Evolutionary conservation across 1,284 basidiomycete genomes (phyloP).

Genomic region (Phlebopus sp.): DNA sequence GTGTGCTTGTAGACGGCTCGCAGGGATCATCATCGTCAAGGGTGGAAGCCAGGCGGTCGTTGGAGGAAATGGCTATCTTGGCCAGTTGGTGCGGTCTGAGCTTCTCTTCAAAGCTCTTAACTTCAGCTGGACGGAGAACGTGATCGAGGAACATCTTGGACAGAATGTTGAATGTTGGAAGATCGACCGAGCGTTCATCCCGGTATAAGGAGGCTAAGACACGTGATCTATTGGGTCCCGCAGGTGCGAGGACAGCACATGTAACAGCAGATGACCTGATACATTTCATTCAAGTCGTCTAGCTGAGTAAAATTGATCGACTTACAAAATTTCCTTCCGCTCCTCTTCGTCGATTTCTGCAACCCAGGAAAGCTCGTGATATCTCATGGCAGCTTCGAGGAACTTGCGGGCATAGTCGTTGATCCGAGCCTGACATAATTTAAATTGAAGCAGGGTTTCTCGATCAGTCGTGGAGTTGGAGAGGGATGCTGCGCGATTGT

Average conservation of each 20-base stretch:
- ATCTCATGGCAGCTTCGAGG: slow-evolving; percentile 90
- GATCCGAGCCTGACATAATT: slow-evolving; percentile 89
- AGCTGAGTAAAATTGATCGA: slow-evolving; percentile 9
- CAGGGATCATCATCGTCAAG: slow-evolving; percentile 53
- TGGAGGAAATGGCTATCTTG: slow-evolving; percentile 77
- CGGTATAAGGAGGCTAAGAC: slow-evolving; percentile 90
- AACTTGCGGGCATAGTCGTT: slow-evolving; percentile 91
- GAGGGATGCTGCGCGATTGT: slow-evolving; percentile 92
- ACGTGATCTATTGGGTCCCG: slow-evolving; percentile 92
- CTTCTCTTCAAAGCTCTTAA: slow-evolving; percentile 85
- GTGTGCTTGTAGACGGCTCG: slow-evolving; percentile 61
- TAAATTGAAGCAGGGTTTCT: slow-evolving; percentile 77
- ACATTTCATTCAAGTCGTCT: slow-evolving; percentile 9
- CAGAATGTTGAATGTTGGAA: slow-evolving; percentile 86
- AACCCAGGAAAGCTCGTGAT: slow-evolving; percentile 91
- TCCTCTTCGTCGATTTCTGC: slow-evolving; percentile 89
- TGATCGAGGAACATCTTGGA: slow-evolving; percentile 98
- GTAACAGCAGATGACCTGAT: slow-evolving; percentile 86
- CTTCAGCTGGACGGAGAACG: slow-evolving; percentile 86
- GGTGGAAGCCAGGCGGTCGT: slow-evolving; percentile 69
- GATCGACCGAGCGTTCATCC: slow-evolving; percentile 83
- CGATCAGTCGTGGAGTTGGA: slow-evolving; percentile 76
- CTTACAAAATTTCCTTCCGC: slow-evolving; percentile 81
- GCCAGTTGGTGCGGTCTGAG: slow-evolving; percentile 93
- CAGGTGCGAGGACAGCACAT: slow-evolving; percentile 95